phyloP scores from a whole-genome alignment of 495 filamentous ascomycete genomes.

The Aspergillus affinis region DNA sequence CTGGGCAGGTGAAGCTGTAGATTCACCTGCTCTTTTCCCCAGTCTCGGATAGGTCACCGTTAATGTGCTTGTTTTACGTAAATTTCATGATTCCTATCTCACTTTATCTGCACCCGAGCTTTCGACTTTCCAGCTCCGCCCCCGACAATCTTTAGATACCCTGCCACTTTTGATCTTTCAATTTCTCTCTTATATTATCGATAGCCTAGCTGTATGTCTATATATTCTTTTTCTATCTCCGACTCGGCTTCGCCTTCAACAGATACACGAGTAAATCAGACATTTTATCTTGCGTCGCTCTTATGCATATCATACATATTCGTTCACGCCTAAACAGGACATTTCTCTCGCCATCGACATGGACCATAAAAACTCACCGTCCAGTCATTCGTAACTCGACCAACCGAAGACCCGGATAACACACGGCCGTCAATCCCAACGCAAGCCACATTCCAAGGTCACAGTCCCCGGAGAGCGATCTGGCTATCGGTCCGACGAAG shows the following conservation, averaged over 20 bases:
- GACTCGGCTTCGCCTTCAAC: background rate
- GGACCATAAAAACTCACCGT: background rate
- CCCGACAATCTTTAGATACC: background rate
- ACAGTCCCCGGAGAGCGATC: conserved; percentile 23
- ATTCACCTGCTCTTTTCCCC: background rate
- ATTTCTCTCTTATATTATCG: background rate
- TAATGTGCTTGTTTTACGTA: background rate
- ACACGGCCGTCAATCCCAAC: conserved; percentile 39
- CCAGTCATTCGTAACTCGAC: conserved; percentile 43
- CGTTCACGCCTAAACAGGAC: background rate
- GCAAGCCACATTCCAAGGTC: conserved; percentile 45
- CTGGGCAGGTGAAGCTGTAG: conserved; percentile 55
- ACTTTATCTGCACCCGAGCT: background rate
- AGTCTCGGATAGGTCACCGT: background rate
- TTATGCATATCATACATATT: background rate
- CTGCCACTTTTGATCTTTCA: background rate
- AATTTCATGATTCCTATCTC: background rate
- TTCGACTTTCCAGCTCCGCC: background rate
- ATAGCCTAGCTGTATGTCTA: conserved; percentile 1
- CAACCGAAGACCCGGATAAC: conserved; percentile 48
- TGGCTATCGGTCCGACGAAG: conserved; percentile 53
- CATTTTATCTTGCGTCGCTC: background rate
- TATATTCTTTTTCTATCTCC: background rate
- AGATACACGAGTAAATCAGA: background rate
- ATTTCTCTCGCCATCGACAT: background rate